These are phyloP conservation scores for Pneumocystis murina DNA, from an alignment of 1,139 yeast genomes.

Conservation along the genomic window DNA sequence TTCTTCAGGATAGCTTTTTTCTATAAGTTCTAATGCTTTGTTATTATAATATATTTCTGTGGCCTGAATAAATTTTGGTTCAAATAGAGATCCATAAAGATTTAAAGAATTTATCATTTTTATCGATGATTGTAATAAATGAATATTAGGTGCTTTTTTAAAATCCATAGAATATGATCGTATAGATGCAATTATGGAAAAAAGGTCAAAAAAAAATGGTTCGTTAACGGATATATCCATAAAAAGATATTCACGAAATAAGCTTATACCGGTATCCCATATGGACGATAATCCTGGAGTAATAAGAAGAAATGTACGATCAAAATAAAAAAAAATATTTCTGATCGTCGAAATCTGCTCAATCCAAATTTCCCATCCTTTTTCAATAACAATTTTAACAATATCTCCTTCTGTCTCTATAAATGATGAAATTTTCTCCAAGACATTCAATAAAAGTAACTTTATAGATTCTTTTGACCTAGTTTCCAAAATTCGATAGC, in stretches of 20 bases:
- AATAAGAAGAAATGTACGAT: conserved; percentile 24
- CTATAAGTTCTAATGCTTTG: neutral
- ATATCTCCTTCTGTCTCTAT: neutral
- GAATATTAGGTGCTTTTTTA: neutral
- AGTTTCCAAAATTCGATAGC: neutral
- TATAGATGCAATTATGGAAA: neutral
- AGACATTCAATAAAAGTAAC: neutral
- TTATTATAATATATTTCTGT: neutral
- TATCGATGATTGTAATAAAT: conserved; percentile 2
- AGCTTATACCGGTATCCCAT: conserved; percentile 16
- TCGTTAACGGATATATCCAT: neutral
- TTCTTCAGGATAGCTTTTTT: neutral
- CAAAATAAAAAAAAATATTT: conserved; percentile 25
- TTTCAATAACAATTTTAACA: conserved; percentile 6
- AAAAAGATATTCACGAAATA: conserved; percentile 10
- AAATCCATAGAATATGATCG: neutral
- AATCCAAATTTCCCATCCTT: conserved; percentile 20
- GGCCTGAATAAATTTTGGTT: conserved; percentile 1
- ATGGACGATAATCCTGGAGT: conserved; percentile 20
- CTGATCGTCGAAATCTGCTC: conserved; percentile 18
- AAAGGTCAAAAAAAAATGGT: neutral
- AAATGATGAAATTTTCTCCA: neutral
- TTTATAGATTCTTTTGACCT: neutral
- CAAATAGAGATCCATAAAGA: conserved; percentile 4
- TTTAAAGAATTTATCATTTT: neutral